phyloP scores from a whole-genome alignment of 352 stramenopile genomes.

The Phytopythium kandeliae region DNA sequence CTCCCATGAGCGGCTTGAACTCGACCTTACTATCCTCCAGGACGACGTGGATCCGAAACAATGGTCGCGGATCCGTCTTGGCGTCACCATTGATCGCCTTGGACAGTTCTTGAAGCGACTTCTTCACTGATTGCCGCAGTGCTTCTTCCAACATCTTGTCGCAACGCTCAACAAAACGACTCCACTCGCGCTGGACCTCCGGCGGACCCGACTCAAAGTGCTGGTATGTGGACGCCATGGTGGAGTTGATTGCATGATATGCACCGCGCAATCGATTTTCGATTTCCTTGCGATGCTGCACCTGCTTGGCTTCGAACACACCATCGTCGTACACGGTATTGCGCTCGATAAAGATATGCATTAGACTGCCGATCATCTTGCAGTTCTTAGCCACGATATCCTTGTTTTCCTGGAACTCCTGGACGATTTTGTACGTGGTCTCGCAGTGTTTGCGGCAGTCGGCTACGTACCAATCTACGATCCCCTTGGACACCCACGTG shows the following conservation, averaged over 20 bases:
- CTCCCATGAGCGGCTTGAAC: conserved; percentile 92
- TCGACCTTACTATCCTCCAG: conserved; percentile 92
- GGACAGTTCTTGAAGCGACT: conserved; percentile 92
- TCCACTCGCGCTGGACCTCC: conserved; percentile 92
- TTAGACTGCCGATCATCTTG: conserved; percentile 83
- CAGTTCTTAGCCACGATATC: conserved; percentile 84
- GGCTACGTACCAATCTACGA: conserved; percentile 90
- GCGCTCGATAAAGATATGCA: conserved; percentile 92
- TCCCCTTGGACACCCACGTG: conserved; percentile 90
- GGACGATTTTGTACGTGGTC: conserved; percentile 84
- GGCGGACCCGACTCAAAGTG: conserved; percentile 87
- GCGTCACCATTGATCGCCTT: conserved; percentile 93
- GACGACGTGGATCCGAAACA: conserved; percentile 92
- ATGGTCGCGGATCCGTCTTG: conserved; percentile 86
- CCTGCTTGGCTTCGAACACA: conserved; percentile 91
- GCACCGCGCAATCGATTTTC: conserved; percentile 70
- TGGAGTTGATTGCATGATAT: conserved; percentile 83
- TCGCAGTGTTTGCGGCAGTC: conserved; percentile 89
- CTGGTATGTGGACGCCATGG: conserved; percentile 89
- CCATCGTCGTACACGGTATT: conserved; percentile 92
- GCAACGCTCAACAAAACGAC: conserved; percentile 83
- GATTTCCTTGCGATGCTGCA: conserved; percentile 81
- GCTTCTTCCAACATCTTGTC: conserved; percentile 91
- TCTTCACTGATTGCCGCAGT: conserved; percentile 90
- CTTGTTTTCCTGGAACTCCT: conserved; percentile 89